Base-by-base conservation (phyloP, 1,139 yeast genomes). In the Diutina rugosa region DNA sequence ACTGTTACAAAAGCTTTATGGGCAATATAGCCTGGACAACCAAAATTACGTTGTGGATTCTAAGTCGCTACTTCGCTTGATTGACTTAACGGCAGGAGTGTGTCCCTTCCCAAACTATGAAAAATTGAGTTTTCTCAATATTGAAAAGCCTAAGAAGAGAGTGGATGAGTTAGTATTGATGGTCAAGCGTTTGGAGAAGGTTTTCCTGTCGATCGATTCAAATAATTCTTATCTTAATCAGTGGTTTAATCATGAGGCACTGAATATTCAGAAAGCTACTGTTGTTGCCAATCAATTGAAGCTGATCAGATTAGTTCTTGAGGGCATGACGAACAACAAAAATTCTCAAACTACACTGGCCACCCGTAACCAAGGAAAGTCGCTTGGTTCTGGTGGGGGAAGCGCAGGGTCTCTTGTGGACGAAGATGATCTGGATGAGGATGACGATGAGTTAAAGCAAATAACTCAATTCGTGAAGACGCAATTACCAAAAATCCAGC, bases 221-320 rank as follows among this genome's bases (percentile, higher is more conserved):
- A 74, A 75, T 60, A 74, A 67, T 57, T 58, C 65, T 3, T 71
- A 72, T 61, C 69, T 72, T 18, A 75, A 70, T 63, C 76, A 73
- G 59, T 76, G 80, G 78, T 79, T 76, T 65, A 71, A 77, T 66
- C 67, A 76, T 56, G 77, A 76, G 63, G 78, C 82, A 16, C 64
- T 85, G 32, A 73, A 77, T 61, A 61, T 79, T 62, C 89, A 82
- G 65, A 74, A 77, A 62, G 80, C 84, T 51, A 73, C 74, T 63
- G 78, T 85, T 49, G 81, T 84, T 38, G 81, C 87, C 2, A 78
- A 74, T 58, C 89, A 85, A 62, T 69, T 85, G 60, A 80, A 80
- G 60, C 76, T 84, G 4, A 76, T 85, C 56, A 74, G 85, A 59
- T 64, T 73, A 47, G 75, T 82, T 26, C 72, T 85, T 56, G 87